These are phyloP conservation scores for Fusarium protoensiforme DNA, from an alignment of 2,329 filamentous ascomycete genomes.

Conservation along the genomic window DNA sequence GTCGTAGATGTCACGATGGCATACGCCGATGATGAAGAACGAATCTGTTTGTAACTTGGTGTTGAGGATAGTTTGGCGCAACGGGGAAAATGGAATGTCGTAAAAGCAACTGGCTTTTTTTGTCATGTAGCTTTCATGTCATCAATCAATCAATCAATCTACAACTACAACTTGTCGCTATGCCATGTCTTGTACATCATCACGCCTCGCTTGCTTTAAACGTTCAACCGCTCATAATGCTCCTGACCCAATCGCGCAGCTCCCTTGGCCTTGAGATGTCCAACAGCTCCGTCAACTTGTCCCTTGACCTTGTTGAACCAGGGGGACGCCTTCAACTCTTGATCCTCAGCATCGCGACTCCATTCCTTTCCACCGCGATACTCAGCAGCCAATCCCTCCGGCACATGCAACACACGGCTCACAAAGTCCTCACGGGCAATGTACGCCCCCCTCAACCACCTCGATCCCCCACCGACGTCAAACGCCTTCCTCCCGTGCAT, in stretches of 20 bases:
- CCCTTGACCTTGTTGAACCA: conserved; percentile 41
- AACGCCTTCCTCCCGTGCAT: conserved; percentile 86
- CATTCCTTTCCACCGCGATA: conserved; percentile 39
- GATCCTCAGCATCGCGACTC: conserved; percentile 40
- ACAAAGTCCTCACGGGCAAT: conserved; percentile 66
- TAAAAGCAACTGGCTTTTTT: conserved; percentile 10
- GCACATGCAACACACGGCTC: conserved; percentile 50
- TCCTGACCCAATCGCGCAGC: conserved; percentile 29
- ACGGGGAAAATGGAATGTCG: conserved; percentile 14
- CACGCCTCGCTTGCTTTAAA: conserved; percentile 7
- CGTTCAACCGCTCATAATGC: conserved; percentile 31
- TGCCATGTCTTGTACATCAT: background rate
- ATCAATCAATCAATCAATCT: conserved; percentile 4
- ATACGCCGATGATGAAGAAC: background rate
- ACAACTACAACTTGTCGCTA: conserved; percentile 9
- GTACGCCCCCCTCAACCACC: conserved; percentile 91
- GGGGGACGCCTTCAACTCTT: conserved; percentile 35
- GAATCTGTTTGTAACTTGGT: background rate
- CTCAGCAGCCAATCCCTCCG: conserved; percentile 39
- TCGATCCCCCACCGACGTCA: conserved; percentile 69
- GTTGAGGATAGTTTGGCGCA: conserved; percentile 18
- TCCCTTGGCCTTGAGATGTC: conserved; percentile 33
- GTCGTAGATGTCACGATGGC: conserved; percentile 44
- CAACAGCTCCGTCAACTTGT: conserved; percentile 20
- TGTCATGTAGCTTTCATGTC: conserved; percentile 1